Conservation (phyloP, 176 grass and related monocot genomes). For the Saccharum spontaneum region DNA sequence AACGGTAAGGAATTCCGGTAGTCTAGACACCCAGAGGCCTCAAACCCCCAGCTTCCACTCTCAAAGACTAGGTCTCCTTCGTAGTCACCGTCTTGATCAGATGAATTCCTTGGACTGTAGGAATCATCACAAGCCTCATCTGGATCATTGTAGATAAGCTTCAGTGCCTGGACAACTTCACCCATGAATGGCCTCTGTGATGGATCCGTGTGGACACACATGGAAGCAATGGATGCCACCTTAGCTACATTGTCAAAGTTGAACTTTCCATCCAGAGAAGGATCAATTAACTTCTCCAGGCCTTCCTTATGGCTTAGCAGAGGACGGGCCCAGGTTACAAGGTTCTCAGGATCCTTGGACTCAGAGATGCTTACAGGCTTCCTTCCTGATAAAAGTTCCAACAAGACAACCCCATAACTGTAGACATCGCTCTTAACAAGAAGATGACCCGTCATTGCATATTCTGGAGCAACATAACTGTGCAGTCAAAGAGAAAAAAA, state of each 20-base stretch:
- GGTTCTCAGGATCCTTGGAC: constrained; percentile 73
- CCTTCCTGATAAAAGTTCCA: constrained; percentile 96
- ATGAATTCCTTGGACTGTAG: constrained; percentile 72
- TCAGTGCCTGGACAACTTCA: constrained; percentile 97
- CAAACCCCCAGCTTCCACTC: constrained; percentile 74
- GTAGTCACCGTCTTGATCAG: constrained; percentile 59
- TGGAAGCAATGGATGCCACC: constrained; percentile 89
- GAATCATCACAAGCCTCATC: constrained; percentile 77
- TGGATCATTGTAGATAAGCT: constrained; percentile 77
- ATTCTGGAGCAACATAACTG: constrained; percentile 99
- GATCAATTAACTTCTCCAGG: constrained; percentile 78
- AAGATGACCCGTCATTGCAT: constrained; percentile 97
- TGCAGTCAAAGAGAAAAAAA: constrained; percentile 21
- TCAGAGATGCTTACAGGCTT: constrained; percentile 81
- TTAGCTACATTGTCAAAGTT: constrained; percentile 93
- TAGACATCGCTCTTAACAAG: constrained; percentile 97
- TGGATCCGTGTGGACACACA: constrained; percentile 73
- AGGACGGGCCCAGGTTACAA: constrained; percentile 90
- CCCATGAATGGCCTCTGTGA: constrained; percentile 98
- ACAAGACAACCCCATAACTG: constrained; percentile 90
- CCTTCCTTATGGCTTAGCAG: constrained; percentile 72
- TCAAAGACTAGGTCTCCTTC: constrained; percentile 49
- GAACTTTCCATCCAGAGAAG: constrained; percentile 65
- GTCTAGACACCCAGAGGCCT: constrained; percentile 36
- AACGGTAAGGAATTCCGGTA: constrained; percentile 55